Percentiles rank a stretch among this genome's conserved stretches.
Conservation (phyloP, 176 grass and related monocot genomes). For the Avena eriantha region DNA sequence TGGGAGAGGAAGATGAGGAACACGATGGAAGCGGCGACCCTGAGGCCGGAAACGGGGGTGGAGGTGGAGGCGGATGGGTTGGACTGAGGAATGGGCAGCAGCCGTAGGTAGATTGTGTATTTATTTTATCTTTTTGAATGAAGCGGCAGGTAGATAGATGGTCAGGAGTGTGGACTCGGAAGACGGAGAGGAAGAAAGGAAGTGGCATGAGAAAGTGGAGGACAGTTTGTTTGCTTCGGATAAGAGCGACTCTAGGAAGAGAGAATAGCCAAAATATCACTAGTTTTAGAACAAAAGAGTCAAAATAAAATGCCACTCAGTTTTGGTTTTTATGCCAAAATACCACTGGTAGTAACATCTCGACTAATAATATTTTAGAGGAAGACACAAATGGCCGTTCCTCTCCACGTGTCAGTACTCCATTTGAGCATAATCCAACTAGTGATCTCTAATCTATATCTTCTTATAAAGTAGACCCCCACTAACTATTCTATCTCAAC, state of each 20-base stretch:
- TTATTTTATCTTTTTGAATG: not conserved
- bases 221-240: not conserved
- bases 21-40: not conserved
- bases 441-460: too few relatives aligned
- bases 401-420: too few relatives aligned
- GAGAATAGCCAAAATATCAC: too few relatives aligned
- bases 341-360: too few relatives aligned
- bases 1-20: not conserved
- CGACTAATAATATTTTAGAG: too few relatives aligned
- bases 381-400: too few relatives aligned
- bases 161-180: not conserved
- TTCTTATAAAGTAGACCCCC: too few relatives aligned
- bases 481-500: too few relatives aligned
- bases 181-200: not conserved
- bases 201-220: not conserved
- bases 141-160: not conserved
- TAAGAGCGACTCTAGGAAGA: not conserved
- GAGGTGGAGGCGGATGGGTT: not conserved
- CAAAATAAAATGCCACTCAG: too few relatives aligned
- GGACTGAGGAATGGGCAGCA: not conserved
- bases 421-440: too few relatives aligned
- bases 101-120: constrained; percentile 5
- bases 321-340: too few relatives aligned
- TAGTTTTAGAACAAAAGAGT: too few relatives aligned
- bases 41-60: not conserved